Evolutionary conservation across 2,329 filamentous ascomycete genomes (phyloP), one percentile per base, ranked within the genome.

Genomic region (Hirsutella minnesotensis): DNA sequence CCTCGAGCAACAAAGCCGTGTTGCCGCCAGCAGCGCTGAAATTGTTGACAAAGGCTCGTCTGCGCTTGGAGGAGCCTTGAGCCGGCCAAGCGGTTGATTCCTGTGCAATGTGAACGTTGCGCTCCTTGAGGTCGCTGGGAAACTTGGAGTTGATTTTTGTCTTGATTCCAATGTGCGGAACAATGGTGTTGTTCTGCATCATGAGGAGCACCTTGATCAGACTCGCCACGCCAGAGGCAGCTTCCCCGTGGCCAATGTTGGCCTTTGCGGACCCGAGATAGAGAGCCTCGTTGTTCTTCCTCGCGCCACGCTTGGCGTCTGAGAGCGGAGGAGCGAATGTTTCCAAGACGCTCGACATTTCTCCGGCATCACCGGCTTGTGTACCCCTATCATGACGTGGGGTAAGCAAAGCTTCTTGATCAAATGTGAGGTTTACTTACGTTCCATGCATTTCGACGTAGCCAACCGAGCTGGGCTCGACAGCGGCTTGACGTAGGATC

Each of bases 371-470:
- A 43, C 87, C 88, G 30, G 84, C 86, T 59, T 94, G 86, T 0
- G 88, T 94, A 22, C 88, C 88, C 16, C 33, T n/a, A n/a, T n/a
- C n/a, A n/a, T n/a, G n/a, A n/a, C n/a, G n/a, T n/a, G n/a, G n/a
- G n/a, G n/a, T n/a, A n/a, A n/a, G n/a, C n/a, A n/a, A n/a, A n/a
- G n/a, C n/a, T n/a, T n/a, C n/a, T n/a, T n/a, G n/a, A n/a, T n/a
- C n/a, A n/a, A n/a, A n/a, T n/a, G n/a, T n/a, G n/a, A n/a, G n/a
- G n/a, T n/a, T n/a, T n/a, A 27, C 33, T 34, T 34, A 34, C 1
- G 87, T 94, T 4, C 88, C 88, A 58, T 95, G 88, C 78, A 94
- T 87, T 61, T 95, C 88, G 3, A 94, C 82, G 52, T 92, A 94
- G 59, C 79, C 78, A 24, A 95, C 75, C 44, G 86, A 81, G 41